Conservation (phyloP, 179 eudicot genomes). For the Spinacia oleracea region DNA sequence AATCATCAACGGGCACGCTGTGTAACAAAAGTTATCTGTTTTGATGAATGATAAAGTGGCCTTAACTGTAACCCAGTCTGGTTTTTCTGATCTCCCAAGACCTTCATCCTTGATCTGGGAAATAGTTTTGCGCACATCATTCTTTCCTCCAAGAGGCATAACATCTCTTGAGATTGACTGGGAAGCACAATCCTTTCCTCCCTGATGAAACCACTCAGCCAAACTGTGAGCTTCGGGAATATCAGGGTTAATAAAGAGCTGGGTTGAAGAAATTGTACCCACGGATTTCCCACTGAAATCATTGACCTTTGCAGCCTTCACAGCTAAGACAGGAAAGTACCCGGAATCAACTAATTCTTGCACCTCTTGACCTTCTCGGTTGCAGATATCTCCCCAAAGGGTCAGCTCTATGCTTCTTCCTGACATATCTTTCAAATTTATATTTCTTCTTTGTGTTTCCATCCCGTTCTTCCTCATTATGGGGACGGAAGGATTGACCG, state of each 20-base stretch:
- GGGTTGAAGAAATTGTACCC: conserved; percentile 86
- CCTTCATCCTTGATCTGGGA: conserved; percentile 89
- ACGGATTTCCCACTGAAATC: conserved; percentile 92
- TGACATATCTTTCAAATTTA: conserved; percentile 82
- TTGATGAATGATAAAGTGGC: conserved; percentile 74
- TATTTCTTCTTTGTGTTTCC: conserved; percentile 89
- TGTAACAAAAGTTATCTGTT: conserved; percentile 81
- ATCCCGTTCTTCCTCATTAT: conserved; percentile 92
- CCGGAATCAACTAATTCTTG: conserved; percentile 78
- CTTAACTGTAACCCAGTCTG: conserved; percentile 88
- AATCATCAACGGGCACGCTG: conserved; percentile 91
- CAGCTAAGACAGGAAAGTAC: conserved; percentile 72
- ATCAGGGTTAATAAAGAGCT: conserved; percentile 83
- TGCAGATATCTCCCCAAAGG: conserved; percentile 96
- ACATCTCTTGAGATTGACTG: conserved; percentile 77
- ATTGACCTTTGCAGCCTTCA: conserved; percentile 88
- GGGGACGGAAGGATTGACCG: conserved; percentile 84
- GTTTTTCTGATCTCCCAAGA: conserved; percentile 83
- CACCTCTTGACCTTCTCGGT: conserved; percentile 82
- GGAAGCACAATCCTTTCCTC: conserved; percentile 62
- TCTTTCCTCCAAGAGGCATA: conserved; percentile 59
- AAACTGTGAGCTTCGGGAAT: conserved; percentile 64
- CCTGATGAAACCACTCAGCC: conserved; percentile 68
- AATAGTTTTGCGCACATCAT: conserved; percentile 65
- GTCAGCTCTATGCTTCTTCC: conserved; percentile 78